These are phyloP conservation scores for Fraxinus baroniana DNA, from an alignment of 305 asterid species.

Conservation along the genomic window DNA sequence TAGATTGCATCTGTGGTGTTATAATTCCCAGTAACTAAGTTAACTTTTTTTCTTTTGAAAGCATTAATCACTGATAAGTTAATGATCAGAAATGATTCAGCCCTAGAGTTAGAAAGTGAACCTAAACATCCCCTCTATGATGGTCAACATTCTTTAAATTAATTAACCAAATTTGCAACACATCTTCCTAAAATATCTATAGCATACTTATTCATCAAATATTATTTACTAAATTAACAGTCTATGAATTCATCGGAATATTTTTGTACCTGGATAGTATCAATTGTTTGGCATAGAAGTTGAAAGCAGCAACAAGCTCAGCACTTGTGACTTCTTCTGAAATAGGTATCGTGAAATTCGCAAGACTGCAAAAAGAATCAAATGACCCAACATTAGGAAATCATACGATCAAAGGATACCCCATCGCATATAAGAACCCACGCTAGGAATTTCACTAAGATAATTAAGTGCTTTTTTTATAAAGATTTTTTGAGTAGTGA, in stretches of 20 bases:
- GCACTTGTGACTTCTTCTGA: background rate
- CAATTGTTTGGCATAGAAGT: background rate
- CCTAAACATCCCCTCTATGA: background rate
- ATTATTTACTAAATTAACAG: background rate
- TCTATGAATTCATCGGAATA: background rate
- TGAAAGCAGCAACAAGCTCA: background rate
- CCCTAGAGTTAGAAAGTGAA: background rate
- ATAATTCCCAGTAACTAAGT: background rate
- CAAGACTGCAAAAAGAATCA: background rate
- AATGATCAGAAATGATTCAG: background rate
- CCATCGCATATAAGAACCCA: background rate
- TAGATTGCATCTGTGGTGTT: background rate
- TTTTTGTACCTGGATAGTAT: background rate
- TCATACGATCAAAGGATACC: background rate
- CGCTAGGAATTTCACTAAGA: background rate
- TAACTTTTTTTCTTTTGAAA: conserved; percentile 1
- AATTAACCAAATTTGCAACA: background rate
- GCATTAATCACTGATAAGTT: background rate
- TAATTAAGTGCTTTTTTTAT: background rate
- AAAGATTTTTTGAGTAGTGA: background rate
- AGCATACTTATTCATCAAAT: background rate
- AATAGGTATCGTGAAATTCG: background rate
- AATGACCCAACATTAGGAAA: background rate
- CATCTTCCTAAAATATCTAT: background rate
- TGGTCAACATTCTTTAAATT: background rate